These are phyloP conservation scores for Tieghemostelium lacteum DNA, from an alignment of 78 protist species.

Conservation along the genomic window DNA sequence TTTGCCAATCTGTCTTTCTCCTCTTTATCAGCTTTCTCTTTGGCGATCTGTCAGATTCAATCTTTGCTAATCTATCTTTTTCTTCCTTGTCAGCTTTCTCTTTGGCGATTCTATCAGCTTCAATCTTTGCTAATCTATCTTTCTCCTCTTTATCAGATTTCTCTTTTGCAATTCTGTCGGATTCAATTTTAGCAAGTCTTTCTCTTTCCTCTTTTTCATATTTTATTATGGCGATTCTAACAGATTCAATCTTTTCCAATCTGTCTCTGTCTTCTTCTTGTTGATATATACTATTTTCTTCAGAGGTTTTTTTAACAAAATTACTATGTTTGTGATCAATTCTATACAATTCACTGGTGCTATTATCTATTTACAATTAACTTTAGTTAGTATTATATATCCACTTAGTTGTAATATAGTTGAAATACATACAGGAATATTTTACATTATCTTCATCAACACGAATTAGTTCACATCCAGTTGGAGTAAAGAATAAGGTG, in stretches of 20 bases:
- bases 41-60: neutral
- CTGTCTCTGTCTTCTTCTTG: neutral
- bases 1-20: neutral
- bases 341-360: neutral
- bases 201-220: neutral
- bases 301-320: neutral
- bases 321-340: neutral
- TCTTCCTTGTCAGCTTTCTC: neutral
- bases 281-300: neutral
- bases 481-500: slow-evolving; percentile 15
- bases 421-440: slow-evolving; percentile 33
- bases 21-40: neutral
- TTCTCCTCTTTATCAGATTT: neutral
- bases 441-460: slow-evolving; percentile 14
- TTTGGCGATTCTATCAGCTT: neutral
- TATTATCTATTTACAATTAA: neutral
- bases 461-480: slow-evolving; percentile 26
- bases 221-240: neutral
- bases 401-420: neutral
- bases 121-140: neutral
- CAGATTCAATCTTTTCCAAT: neutral
- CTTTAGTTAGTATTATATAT: neutral
- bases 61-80: neutral
- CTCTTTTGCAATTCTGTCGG: neutral
- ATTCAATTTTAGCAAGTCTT: neutral